These are phyloP conservation scores for Hanseniaspora singularis DNA, from an alignment of 805 yeast species.

Conservation along the genomic window DNA sequence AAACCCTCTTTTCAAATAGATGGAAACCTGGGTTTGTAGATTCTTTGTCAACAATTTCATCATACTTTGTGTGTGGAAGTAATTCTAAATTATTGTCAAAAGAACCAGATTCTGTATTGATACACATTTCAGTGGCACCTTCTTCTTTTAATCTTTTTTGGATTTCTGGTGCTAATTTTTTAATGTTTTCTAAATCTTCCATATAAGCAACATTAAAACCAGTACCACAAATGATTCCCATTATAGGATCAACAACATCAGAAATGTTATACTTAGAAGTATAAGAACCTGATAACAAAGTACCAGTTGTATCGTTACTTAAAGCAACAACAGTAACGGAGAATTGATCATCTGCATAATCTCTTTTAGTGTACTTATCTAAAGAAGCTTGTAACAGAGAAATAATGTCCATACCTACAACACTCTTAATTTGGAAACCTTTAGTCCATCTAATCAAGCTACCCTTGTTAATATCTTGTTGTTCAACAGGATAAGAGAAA, in stretches of 20 bases:
- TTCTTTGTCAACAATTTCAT: conserved; percentile 51
- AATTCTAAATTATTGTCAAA: conserved; percentile 72
- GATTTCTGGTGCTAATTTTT: conserved; percentile 49
- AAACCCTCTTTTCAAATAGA: conserved; percentile 81
- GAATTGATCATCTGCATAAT: conserved; percentile 33
- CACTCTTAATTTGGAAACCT: conserved; percentile 79
- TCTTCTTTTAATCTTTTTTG: conserved; percentile 30
- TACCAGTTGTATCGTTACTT: conserved; percentile 94
- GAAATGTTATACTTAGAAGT: conserved; percentile 39
- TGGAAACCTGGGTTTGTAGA: conserved; percentile 81
- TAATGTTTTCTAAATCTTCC: conserved; percentile 62
- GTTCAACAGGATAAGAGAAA: conserved; percentile 85
- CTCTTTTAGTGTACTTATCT: conserved; percentile 31
- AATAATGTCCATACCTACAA: conserved; percentile 76
- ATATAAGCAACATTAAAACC: conserved; percentile 95
- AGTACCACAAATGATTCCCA: conserved; percentile 92
- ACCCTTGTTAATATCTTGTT: conserved; percentile 68
- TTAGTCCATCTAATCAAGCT: conserved; percentile 89
- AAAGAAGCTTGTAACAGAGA: conserved; percentile 56
- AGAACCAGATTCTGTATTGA: conserved; percentile 97
- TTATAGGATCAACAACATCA: conserved; percentile 59
- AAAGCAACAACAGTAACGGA: conserved; percentile 64
- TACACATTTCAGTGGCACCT: conserved; percentile 61
- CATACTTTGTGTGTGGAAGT: conserved; percentile 71
- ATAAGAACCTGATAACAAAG: conserved; percentile 79